These are phyloP conservation scores for Phytophthora tentaculata DNA, from an alignment of 352 stramenopile genomes.

Conservation along the genomic window DNA sequence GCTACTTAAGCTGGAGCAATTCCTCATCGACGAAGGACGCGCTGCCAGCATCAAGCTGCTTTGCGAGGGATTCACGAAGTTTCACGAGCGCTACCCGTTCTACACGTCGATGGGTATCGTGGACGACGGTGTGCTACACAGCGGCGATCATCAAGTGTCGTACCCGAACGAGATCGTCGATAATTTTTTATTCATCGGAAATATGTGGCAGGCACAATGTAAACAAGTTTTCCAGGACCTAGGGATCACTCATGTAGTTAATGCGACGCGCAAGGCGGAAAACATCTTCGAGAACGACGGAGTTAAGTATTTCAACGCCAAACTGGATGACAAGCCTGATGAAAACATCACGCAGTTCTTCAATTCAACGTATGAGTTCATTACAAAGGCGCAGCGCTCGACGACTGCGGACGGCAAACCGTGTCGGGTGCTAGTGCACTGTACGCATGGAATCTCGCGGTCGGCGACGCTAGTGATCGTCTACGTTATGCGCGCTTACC, in stretches of 20 bases:
- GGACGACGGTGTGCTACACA: slow-evolving; percentile 33
- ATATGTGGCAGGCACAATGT: slow-evolving; percentile 76
- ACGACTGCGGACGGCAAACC: slow-evolving; percentile 17
- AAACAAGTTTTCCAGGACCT: slow-evolving; percentile 59
- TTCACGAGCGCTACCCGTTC: slow-evolving; percentile 68
- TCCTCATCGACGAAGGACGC: slow-evolving; percentile 54
- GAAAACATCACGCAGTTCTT: slow-evolving; percentile 58
- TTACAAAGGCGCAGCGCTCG: slow-evolving; percentile 33
- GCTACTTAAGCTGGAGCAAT: slow-evolving; percentile 44
- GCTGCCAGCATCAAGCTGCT: slow-evolving; percentile 57
- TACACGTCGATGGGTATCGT: slow-evolving; percentile 49
- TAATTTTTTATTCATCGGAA: slow-evolving; percentile 72
- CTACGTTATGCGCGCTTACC: slow-evolving; percentile 67
- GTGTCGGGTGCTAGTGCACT: slow-evolving; percentile 72
- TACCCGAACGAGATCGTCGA: slow-evolving; percentile 80
- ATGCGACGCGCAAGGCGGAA: slow-evolving; percentile 60
- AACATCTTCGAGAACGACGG: slow-evolving; percentile 59
- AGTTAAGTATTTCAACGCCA: slow-evolving; percentile 68
- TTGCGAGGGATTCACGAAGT: slow-evolving; percentile 45
- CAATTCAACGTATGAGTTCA: slow-evolving; percentile 55
- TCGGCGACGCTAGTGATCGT: slow-evolving; percentile 74
- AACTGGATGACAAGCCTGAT: slow-evolving; percentile 51
- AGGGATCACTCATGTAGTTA: slow-evolving; percentile 78
- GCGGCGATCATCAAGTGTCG: slow-evolving; percentile 46
- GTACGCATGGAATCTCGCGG: slow-evolving; percentile 74